Conservation (phyloP, 2,329 filamentous ascomycete species). For the Curvularia verruculosa region DNA sequence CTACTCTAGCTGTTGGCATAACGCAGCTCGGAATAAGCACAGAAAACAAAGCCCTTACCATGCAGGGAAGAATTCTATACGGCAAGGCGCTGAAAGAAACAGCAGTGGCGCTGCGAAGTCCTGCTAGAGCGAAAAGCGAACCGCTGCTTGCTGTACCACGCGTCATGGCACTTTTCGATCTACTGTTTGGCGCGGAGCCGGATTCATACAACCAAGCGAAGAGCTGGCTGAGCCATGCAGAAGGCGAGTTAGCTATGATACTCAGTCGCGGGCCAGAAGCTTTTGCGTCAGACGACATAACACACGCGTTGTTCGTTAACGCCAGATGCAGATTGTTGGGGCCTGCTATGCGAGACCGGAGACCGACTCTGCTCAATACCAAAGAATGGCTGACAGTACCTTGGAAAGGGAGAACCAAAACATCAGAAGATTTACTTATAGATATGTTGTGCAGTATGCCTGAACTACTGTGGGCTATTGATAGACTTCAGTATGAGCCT, state of each 20-base stretch:
- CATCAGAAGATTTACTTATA: slow-evolving; percentile 42
- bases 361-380: slow-evolving; percentile 37
- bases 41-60: slow-evolving; percentile 22
- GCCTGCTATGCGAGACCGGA: slow-evolving; percentile 45
- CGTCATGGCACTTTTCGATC: slow-evolving; percentile 33
- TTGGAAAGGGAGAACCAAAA: slow-evolving; percentile 41
- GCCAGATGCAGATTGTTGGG: slow-evolving; percentile 32
- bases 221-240: slow-evolving; percentile 39
- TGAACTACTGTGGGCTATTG: slow-evolving; percentile 38
- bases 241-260: slow-evolving; percentile 36
- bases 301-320: slow-evolving; percentile 32
- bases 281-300: slow-evolving; percentile 20
- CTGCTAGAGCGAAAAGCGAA: slow-evolving; percentile 23
- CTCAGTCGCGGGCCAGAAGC: slow-evolving; percentile 26
- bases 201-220: slow-evolving; percentile 27
- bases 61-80: slow-evolving; percentile 33
- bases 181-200: slow-evolving; percentile 37
- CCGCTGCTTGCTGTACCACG: slow-evolving; percentile 38
- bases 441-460: slow-evolving; percentile 44
- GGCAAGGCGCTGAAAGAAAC: slow-evolving; percentile 34
- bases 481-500: slow-evolving; percentile 20
- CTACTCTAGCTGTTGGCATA: slow-evolving; percentile 33
- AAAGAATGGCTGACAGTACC: slow-evolving; percentile 46
- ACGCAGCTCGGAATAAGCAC: slow-evolving; percentile 30
- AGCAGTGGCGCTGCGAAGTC: slow-evolving; percentile 26